Base-by-base conservation (phyloP, 495 filamentous ascomycete genomes). In the Penicillium bialowiezense region DNA sequence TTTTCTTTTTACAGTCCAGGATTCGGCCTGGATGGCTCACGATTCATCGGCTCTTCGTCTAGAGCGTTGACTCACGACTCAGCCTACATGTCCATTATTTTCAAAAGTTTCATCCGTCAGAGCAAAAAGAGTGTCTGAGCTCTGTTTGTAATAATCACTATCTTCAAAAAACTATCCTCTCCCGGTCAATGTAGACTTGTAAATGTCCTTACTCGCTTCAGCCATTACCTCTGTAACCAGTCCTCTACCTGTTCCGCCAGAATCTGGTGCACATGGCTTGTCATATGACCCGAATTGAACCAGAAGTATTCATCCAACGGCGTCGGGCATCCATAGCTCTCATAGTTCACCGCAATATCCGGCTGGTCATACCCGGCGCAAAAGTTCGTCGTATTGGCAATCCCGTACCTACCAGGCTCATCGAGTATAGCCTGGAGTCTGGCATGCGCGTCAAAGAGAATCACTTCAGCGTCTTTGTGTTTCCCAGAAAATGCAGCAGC, bases 271-370 rank as follows among this genome's bases (percentile, higher is more conserved):
- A 67, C 57, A 53, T 70, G 65, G 21, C 62, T 71, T 5, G 74
- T 78, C 56, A 79, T 63, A 67, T 80, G 76, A 7, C 74, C 74
- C 7, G 64, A 67, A 55, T 78, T 72, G 47, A 65, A 77, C 74
- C 76, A 78, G 48, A 79, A 80, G 56, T 81, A 81, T 50, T 67
- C 55, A 19, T 69, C 53, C 56, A 76, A 44, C 35, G 73, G 64
- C 37, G 63, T 54, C 5, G 62, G 67, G 62, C 76, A 80, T 23
- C 75, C 76, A 61, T 79, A 78, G 36, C 56, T 53, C 29, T 47
- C 48, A 41, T 72, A 72, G 38, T 75, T 64, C 19, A 55, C 62
- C n/a, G 49, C 55, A 40, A 81, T 69, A 61, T 77, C 71, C 4
- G 71, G 72, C 49, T 77, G 69, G 42, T 75, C 62, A 56, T 78